phyloP scores from a whole-genome alignment of 768 basidiomycete species.

The Termitomyces sp. region DNA sequence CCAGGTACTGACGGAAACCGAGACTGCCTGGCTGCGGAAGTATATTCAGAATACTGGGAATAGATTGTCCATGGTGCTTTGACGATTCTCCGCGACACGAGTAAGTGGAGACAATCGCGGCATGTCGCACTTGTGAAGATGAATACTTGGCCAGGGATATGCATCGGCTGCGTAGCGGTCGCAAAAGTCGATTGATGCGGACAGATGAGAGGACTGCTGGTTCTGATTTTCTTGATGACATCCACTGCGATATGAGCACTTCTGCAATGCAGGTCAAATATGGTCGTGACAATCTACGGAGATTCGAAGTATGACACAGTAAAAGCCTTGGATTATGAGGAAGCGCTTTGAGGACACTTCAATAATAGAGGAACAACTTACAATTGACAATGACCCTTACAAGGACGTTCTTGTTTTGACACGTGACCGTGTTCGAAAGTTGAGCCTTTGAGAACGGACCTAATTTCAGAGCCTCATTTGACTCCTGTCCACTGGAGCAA shows the following conservation, averaged over 20 bases:
- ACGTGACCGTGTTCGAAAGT: background rate
- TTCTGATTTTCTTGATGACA: constrained; percentile 13
- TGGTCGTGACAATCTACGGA: background rate
- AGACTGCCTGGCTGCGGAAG: constrained; percentile 34
- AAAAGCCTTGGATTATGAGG: no score
- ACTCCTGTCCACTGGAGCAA: background rate
- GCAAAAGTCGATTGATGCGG: constrained; percentile 22
- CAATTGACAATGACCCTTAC: no score
- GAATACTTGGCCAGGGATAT: constrained; percentile 16
- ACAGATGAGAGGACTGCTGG: constrained; percentile 14
- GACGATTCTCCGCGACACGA: background rate
- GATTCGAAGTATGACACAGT: background rate
- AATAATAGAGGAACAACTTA: no score
- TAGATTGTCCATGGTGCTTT: background rate
- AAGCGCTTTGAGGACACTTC: no score
- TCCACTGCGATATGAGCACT: background rate
- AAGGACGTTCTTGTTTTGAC: background rate
- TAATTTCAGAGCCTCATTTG: background rate
- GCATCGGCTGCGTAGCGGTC: constrained; percentile 23
- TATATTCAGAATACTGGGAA: constrained; percentile 30
- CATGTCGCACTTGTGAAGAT: background rate
- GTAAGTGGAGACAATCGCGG: background rate
- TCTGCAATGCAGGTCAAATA: background rate
- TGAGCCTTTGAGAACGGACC: background rate
- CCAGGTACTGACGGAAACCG: constrained; percentile 30